Percentiles rank a stretch among this genome's conserved stretches.
Conservation (phyloP, 495 filamentous ascomycete genomes). For the Penicillium bovifimosum region DNA sequence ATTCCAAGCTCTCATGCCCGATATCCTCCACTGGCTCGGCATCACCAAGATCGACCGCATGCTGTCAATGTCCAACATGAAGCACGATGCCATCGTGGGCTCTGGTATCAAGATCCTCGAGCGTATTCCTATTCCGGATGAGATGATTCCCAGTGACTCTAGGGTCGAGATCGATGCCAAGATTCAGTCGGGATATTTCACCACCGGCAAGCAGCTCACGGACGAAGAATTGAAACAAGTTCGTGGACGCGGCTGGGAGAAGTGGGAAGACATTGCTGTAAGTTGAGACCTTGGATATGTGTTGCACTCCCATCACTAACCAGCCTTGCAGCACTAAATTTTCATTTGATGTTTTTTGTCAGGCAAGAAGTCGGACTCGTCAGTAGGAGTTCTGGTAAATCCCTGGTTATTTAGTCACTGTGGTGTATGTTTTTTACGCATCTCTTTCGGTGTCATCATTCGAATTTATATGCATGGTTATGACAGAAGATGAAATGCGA, state of each 20-base stretch:
- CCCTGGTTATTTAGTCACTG: background rate
- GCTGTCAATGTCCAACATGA: constrained; percentile 99
- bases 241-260: constrained; percentile 89
- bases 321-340: constrained; percentile 13
- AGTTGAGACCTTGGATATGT: constrained; percentile 8
- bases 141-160: constrained; percentile 90
- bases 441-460: background rate
- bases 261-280: constrained; percentile 57
- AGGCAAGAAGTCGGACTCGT: background rate
- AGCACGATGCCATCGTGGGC: constrained; percentile 94
- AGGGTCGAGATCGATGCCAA: constrained; percentile 98
- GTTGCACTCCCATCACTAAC: background rate
- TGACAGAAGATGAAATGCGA: too few relatives aligned
- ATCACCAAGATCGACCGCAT: constrained; percentile 98
- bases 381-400: background rate
- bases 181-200: constrained; percentile 94
- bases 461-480: too few relatives aligned
- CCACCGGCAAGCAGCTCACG: constrained; percentile 86
- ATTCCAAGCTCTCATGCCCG: constrained; percentile 99
- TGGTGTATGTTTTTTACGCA: background rate
- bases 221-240: constrained; percentile 80
- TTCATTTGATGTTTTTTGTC: background rate
- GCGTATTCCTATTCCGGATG: constrained; percentile 88
- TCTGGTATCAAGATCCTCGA: constrained; percentile 94
- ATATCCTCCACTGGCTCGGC: constrained; percentile 96